Conservation (phyloP, 495 filamentous ascomycete genomes). For the Xylaria intraflava region DNA sequence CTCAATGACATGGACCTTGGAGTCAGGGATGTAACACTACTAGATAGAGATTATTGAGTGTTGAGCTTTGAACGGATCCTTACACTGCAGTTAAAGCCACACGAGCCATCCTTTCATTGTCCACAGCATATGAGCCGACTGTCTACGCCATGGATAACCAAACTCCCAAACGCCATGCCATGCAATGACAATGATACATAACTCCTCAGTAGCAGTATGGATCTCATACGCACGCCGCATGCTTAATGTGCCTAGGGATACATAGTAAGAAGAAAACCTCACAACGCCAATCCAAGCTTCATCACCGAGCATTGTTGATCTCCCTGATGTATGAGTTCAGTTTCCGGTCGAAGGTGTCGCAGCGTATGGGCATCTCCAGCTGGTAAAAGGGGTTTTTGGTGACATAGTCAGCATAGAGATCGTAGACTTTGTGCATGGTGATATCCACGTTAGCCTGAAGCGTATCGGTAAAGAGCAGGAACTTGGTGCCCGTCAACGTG, state of each 20-base stretch:
- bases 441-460: slow-evolving; percentile 80
- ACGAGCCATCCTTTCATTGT: neutral
- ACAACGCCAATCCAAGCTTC: neutral
- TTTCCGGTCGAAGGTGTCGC: slow-evolving; percentile 88
- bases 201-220: neutral
- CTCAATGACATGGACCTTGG: slow-evolving; percentile 15
- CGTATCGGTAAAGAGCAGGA: slow-evolving; percentile 90
- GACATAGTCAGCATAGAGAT: slow-evolving; percentile 92
- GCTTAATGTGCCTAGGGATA: neutral
- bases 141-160: neutral
- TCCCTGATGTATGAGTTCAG: slow-evolving; percentile 65
- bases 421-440: slow-evolving; percentile 77
- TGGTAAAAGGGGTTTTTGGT: slow-evolving; percentile 99
- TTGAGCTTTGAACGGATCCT: neutral
- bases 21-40: slow-evolving; percentile 25
- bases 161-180: slow-evolving; percentile 27
- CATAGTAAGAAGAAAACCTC: neutral
- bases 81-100: neutral
- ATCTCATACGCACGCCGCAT: slow-evolving; percentile 3
- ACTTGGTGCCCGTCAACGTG: slow-evolving; percentile 90
- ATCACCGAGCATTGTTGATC: slow-evolving; percentile 43
- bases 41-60: slow-evolving; percentile 12
- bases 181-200: slow-evolving; percentile 10
- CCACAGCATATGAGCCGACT: neutral
- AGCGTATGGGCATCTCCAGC: slow-evolving; percentile 92